Evolutionary conservation across 768 basidiomycete genomes (phyloP).

Genomic region (Podaxis carcinomalis): DNA sequence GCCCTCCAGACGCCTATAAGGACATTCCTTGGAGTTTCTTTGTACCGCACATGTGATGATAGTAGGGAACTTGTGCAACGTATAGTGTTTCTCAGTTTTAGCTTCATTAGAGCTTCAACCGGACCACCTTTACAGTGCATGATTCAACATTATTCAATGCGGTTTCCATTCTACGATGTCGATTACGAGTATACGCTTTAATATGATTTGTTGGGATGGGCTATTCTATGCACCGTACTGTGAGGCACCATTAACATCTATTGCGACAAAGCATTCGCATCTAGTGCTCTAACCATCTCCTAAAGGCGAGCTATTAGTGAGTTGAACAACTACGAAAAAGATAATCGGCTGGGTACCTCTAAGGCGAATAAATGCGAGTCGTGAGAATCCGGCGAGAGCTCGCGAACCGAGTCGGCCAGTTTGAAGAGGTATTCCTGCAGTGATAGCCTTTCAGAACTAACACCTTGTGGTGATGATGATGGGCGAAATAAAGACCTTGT

Average conservation of each 20-base stretch:
- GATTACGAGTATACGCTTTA: neutral
- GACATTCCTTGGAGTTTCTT: neutral
- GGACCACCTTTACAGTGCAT: too few species aligned
- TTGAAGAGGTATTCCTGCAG: conserved; percentile 81
- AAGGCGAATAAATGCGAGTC: conserved; percentile 77
- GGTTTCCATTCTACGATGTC: neutral
- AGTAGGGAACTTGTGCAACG: neutral
- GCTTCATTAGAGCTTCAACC: too few species aligned
- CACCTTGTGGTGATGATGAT: neutral
- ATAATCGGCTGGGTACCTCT: conserved; percentile 46
- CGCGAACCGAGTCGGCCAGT: conserved; percentile 67
- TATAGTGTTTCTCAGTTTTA: too few species aligned
- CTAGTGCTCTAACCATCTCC: conserved; percentile 3
- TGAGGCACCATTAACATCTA: neutral
- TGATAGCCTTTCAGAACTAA: neutral
- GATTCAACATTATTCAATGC: too few species aligned
- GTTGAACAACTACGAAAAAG: too few species aligned
- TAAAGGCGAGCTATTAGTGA: neutral
- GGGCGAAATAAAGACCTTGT: conserved; percentile 54
- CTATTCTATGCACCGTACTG: neutral
- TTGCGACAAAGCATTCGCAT: neutral
- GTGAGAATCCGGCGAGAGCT: conserved; percentile 66
- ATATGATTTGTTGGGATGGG: neutral
- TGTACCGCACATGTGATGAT: neutral
- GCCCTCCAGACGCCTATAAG: neutral